A percentile compares a stretch with the other conserved stretches of the same genome.
These are phyloP conservation scores for Tricholoma furcatifolium DNA, from an alignment of 768 basidiomycete species.

Conservation along the genomic window DNA sequence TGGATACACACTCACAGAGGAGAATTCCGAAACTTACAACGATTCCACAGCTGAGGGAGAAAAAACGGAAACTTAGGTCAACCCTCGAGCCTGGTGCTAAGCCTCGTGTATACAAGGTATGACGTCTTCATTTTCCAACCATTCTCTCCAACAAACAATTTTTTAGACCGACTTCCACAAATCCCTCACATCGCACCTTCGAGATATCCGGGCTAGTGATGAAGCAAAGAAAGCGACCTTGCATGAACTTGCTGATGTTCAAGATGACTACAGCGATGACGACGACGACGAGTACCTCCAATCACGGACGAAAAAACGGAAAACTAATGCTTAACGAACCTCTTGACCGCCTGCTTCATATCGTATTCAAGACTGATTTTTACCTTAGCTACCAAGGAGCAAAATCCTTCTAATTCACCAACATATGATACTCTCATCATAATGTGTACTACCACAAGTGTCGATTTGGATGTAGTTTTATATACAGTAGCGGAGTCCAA, in stretches of 20 bases:
- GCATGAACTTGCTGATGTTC: slow-evolving; percentile 25
- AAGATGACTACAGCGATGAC: slow-evolving; percentile 44
- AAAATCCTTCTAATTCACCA: no score
- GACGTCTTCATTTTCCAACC: slow-evolving; percentile 8
- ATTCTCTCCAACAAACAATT: background rate
- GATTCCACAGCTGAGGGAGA: slow-evolving; percentile 54
- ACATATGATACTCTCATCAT: no score
- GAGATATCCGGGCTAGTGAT: slow-evolving; percentile 61
- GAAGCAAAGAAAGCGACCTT: slow-evolving; percentile 41
- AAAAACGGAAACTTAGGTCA: slow-evolving; percentile 55
- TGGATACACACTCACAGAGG: slow-evolving; percentile 9
- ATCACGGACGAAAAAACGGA: slow-evolving; percentile 33
- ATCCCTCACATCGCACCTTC: slow-evolving; percentile 54
- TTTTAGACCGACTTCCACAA: slow-evolving; percentile 69
- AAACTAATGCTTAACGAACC: slow-evolving; percentile 10
- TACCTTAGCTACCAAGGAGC: no score
- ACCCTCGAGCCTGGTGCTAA: slow-evolving; percentile 40
- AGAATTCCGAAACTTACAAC: slow-evolving; percentile 2
- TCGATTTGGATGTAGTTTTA: no score
- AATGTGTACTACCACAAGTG: no score
- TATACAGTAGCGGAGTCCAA: no score
- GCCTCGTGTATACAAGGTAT: slow-evolving; percentile 59
- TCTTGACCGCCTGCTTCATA: slow-evolving; percentile 1
- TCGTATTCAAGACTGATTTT: no score
- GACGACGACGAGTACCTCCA: slow-evolving; percentile 52